Base-by-base conservation (phyloP, 192 early-diverging fungal species). In the Radiomyces spectabilis region DNA sequence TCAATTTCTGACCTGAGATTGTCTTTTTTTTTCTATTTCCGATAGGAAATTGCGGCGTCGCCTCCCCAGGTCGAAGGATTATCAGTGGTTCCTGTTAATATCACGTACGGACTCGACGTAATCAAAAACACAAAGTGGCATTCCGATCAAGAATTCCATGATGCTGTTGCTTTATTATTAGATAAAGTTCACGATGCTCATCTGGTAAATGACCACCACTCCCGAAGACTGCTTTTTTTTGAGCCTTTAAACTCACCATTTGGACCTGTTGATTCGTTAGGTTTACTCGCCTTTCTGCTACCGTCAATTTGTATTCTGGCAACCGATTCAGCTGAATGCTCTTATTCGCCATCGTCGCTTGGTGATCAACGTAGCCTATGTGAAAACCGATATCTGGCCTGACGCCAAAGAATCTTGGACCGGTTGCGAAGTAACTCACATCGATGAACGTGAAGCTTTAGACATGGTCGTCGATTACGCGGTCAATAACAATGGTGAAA, bases 111-210 rank as follows among this genome's bases (percentile, higher is more conserved):
- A 15, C 39, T 66, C 12, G 46, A 57, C 37, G 39, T 66, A 2
- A 66, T 66, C 39, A 26, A 53, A 21, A 38, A 55, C 13, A 52
- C 59, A 10, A 22, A 52, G 1, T 66, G 64, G 64, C 41, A 55
- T 29, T 55, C 64, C 19, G 64, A 66, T 33, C 44, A 52, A 49
- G 48, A 40, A 24, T 66, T 66, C 52, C 64, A 66, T 49, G 64
- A 66, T 27, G 45, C 64, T 16, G 38, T 66, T 51, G 57, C 64
- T 5, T 41, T 66, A 18, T 40, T 66, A 32, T 42, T 66, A 15
- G 64, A 66, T 48, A 66, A 66, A 44, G 64, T 66, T n/a, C 64
- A 66, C 30, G 64, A 66, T 54, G 57, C 64, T 40, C 64, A 66
- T 31, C 49, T 66, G 55, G 63, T 65, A 65, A 53, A 16, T 12